A percentile compares a stretch with the other conserved stretches of the same genome.
phyloP scores from a whole-genome alignment of 2,329 filamentous ascomycete genomes.

The Arthroderma sp. region DNA sequence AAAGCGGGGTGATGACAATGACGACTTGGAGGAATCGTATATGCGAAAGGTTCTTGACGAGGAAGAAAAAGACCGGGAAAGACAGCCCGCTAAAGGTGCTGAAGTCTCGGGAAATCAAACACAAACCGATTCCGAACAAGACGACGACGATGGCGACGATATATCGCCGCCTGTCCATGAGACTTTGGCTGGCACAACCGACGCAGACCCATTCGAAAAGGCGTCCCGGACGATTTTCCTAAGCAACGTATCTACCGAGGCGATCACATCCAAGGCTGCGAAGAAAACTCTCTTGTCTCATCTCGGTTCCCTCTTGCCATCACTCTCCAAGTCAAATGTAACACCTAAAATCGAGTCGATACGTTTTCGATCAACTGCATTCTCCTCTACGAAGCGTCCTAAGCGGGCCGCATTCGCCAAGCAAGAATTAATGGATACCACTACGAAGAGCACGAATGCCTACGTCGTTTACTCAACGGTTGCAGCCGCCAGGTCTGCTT shows the following conservation, averaged over 20 bases:
- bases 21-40: constrained; percentile 31
- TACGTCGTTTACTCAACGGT: constrained; percentile 78
- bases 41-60: constrained; percentile 33
- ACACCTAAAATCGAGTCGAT: constrained; percentile 74
- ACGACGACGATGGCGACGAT: constrained; percentile 19
- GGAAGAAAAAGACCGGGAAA: constrained; percentile 24
- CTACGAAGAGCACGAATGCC: constrained; percentile 84
- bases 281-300: constrained; percentile 68
- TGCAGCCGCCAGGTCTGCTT: constrained; percentile 61
- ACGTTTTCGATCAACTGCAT: constrained; percentile 87
- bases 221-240: constrained; percentile 83
- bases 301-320: constrained; percentile 59
- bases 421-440: constrained; percentile 78
- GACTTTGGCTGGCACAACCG: constrained; percentile 17
- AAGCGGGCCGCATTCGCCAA: constrained; percentile 93
- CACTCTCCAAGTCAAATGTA: constrained; percentile 34
- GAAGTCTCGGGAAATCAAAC: constrained; percentile 11
- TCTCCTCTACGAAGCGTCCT: constrained; percentile 57
- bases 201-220: constrained; percentile 57
- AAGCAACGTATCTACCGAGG: constrained; percentile 72
- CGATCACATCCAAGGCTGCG: constrained; percentile 67
- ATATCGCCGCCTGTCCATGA: constrained; percentile 26
- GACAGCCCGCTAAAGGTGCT: constrained; percentile 21
- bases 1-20: constrained; percentile 40
- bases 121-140: constrained; percentile 38